phyloP scores from a whole-genome alignment of 495 filamentous ascomycete species.

The Aspergillus funiculosus region DNA sequence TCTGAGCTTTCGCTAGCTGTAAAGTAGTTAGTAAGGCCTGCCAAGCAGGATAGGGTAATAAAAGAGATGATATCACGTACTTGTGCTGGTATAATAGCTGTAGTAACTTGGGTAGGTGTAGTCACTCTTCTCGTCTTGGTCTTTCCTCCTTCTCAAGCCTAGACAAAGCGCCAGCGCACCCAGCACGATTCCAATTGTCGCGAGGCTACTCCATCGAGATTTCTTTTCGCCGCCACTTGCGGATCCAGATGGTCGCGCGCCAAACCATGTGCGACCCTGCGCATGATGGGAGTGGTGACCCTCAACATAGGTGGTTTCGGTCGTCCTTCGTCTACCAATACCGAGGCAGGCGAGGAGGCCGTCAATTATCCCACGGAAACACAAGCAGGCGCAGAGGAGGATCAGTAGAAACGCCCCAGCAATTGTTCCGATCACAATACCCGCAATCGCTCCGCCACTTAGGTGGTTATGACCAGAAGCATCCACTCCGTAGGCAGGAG shows the following conservation, averaged over 20 bases:
- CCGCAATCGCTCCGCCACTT: constrained; percentile 84
- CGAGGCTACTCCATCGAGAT: constrained; percentile 53
- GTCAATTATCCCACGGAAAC: constrained; percentile 60
- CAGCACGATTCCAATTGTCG: constrained; percentile 53
- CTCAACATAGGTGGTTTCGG: constrained; percentile 58
- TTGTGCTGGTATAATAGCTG: constrained; percentile 39
- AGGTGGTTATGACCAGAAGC: constrained; percentile 48
- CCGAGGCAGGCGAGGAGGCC: constrained; percentile 63
- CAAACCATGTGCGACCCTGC: constrained; percentile 64
- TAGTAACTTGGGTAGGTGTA: constrained; percentile 43
- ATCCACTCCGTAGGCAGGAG: constrained; percentile 41
- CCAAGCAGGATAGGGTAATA: not conserved
- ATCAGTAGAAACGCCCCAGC: constrained; percentile 67
- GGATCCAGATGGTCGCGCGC: constrained; percentile 47
- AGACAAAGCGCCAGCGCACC: constrained; percentile 64
- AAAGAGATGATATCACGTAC: constrained; percentile 33
- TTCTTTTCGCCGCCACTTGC: constrained; percentile 45
- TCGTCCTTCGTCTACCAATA: constrained; percentile 41
- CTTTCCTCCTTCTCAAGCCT: constrained; percentile 62
- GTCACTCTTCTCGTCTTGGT: constrained; percentile 41
- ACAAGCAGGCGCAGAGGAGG: constrained; percentile 69
- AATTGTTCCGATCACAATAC: constrained; percentile 84
- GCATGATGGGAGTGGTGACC: constrained; percentile 59
- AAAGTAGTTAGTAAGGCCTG: constrained; percentile 13
- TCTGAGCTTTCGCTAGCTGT: constrained; percentile 48